Conservation (phyloP, 2,329 filamentous ascomycete genomes). For the Cordyceps farinosa region DNA sequence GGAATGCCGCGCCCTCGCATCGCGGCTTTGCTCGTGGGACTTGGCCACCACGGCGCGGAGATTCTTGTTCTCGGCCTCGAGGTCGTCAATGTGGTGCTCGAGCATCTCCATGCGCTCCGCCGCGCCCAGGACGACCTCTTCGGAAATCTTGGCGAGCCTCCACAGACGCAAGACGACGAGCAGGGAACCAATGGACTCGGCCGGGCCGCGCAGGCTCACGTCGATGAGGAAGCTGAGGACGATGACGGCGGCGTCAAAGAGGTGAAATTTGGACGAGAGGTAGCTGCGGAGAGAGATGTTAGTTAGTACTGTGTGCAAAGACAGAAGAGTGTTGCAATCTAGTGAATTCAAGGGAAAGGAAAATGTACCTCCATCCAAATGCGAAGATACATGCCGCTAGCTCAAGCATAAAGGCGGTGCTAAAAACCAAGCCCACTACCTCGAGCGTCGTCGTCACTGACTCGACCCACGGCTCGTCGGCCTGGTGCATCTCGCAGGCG, state of each 20-base stretch:
- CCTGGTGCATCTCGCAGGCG: constrained; percentile 43
- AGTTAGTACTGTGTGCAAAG: neutral
- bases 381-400: constrained; percentile 56
- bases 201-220: constrained; percentile 54
- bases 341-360: too few relatives aligned
- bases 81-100: constrained; percentile 46
- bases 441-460: constrained; percentile 40
- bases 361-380: constrained; percentile 55
- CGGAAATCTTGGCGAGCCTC: constrained; percentile 67
- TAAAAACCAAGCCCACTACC: constrained; percentile 55
- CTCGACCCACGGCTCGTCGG: constrained; percentile 40
- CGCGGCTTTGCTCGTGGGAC: neutral
- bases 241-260: constrained; percentile 62
- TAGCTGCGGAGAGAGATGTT: constrained; percentile 40
- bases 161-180: constrained; percentile 64
- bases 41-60: constrained; percentile 19
- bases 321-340: neutral
- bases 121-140: constrained; percentile 62
- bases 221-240: constrained; percentile 60
- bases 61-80: constrained; percentile 45
- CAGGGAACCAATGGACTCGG: constrained; percentile 63
- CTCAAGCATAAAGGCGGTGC: constrained; percentile 62
- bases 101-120: constrained; percentile 60
- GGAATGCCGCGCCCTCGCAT: neutral
- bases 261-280: constrained; percentile 57